Conservation (phyloP, 1,284 basidiomycete species). For the Moniliophthora roreri region DNA sequence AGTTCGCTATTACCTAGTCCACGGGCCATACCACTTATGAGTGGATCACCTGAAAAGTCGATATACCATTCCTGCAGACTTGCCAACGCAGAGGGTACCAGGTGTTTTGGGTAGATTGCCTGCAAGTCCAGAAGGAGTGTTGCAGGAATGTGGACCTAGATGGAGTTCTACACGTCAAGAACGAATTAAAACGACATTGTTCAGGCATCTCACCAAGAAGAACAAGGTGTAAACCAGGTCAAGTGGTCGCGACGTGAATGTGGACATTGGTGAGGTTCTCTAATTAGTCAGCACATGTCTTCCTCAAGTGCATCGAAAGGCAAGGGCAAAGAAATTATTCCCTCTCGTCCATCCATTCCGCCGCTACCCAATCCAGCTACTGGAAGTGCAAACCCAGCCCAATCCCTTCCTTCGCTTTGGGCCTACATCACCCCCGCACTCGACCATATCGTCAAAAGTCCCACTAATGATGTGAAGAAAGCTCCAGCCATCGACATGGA, state of each 20-base stretch:
- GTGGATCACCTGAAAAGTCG: constrained; percentile 57
- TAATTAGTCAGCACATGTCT: background rate
- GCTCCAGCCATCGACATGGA: constrained; percentile 68
- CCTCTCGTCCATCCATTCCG: constrained; percentile 21
- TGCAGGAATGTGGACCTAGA: constrained; percentile 61
- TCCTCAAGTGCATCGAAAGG: constrained; percentile 7
- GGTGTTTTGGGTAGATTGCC: constrained; percentile 53
- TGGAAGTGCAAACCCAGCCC: constrained; percentile 70
- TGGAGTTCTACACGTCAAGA: background rate
- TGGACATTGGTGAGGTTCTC: background rate
- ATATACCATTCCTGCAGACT: constrained; percentile 48
- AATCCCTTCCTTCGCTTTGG: constrained; percentile 69
- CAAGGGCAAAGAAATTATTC: constrained; percentile 27
- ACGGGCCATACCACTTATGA: constrained; percentile 55
- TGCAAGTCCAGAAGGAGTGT: constrained; percentile 71
- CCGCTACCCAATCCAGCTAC: constrained; percentile 54
- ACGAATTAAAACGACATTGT: background rate
- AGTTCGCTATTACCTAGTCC: constrained; percentile 38
- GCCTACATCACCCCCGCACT: constrained; percentile 71
- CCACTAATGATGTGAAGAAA: constrained; percentile 56
- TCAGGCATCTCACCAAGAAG: constrained; percentile 47
- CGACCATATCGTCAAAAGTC: constrained; percentile 69
- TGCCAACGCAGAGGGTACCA: constrained; percentile 47
- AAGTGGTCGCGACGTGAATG: constrained; percentile 53
- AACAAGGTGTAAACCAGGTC: constrained; percentile 66